Evolutionary conservation across 1,139 yeast genomes (phyloP).

Genomic region (Hansenula sp.): DNA sequence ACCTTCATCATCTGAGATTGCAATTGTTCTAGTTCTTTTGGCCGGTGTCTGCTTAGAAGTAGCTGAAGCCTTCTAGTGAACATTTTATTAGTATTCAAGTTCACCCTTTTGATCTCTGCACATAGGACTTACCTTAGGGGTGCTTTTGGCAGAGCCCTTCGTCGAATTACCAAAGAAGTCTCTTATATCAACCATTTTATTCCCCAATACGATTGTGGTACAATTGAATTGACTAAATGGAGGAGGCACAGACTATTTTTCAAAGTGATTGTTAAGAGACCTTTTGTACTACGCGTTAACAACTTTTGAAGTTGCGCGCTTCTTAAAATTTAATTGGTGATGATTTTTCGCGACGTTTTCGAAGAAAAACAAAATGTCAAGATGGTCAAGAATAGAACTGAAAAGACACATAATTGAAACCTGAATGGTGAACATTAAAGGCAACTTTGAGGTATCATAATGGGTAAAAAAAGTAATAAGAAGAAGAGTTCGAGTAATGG

Average conservation of each 20-base stretch:
- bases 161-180: constrained; percentile 29
- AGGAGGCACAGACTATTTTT: too few relatives aligned
- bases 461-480: constrained; percentile 11
- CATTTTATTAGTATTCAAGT: neutral
- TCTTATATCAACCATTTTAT: constrained; percentile 38
- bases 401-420: too few relatives aligned
- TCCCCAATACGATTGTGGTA: too few relatives aligned
- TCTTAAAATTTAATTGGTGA: neutral
- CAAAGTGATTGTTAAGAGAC: too few relatives aligned
- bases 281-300: neutral
- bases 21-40: constrained; percentile 9
- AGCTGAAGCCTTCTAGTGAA: neutral
- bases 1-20: constrained; percentile 18
- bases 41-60: constrained; percentile 10
- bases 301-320: neutral
- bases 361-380: neutral
- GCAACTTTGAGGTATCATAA: constrained; percentile 4
- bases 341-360: neutral
- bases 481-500: constrained; percentile 13
- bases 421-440: constrained; percentile 1
- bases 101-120: neutral
- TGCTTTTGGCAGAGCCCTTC: constrained; percentile 7
- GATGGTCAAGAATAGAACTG: constrained; percentile 1
- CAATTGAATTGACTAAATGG: too few relatives aligned
- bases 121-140: constrained; percentile 10